Percentiles rank a stretch among this genome's conserved stretches.
Conservation (phyloP, 192 early-diverging fungal species). For the Coemansia sp. region DNA sequence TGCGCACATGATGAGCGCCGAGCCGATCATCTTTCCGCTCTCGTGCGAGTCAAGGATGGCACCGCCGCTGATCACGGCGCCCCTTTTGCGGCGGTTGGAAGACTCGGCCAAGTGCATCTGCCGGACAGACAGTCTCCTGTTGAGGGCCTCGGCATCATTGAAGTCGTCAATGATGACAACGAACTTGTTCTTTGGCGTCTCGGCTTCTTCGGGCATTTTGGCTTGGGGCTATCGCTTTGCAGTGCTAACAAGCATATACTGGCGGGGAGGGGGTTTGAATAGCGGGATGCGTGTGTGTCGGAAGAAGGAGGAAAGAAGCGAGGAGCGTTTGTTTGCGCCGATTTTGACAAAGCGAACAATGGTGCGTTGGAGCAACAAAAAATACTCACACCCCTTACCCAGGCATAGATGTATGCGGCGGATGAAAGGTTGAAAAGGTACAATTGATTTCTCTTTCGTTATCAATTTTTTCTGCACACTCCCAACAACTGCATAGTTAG, state of each 20-base stretch:
- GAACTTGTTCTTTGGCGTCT: constrained; percentile 29
- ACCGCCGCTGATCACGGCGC: constrained; percentile 54
- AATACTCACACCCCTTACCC: no score
- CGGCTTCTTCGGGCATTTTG: constrained; percentile 2
- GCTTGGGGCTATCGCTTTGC: neutral
- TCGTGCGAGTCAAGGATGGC: constrained; percentile 59
- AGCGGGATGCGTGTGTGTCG: no score
- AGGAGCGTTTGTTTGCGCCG: no score
- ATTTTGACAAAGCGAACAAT: no score
- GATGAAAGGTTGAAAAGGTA: no score
- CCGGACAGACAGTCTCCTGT: constrained; percentile 49
- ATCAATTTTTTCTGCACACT: no score
- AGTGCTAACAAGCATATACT: neutral
- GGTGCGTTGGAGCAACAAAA: no score
- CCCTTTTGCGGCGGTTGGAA: constrained; percentile 23
- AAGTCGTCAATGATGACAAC: constrained; percentile 59
- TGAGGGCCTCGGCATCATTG: constrained; percentile 53
- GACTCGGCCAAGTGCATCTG: constrained; percentile 52
- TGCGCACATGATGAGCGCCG: constrained; percentile 57
- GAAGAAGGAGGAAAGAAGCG: no score
- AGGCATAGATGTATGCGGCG: no score
- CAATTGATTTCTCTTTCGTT: no score
- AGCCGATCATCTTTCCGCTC: constrained; percentile 58
- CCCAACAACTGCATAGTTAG: no score
- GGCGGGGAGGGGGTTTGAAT: no score